Conservation (phyloP, 805 yeast species). For the Candida peoriensis region DNA sequence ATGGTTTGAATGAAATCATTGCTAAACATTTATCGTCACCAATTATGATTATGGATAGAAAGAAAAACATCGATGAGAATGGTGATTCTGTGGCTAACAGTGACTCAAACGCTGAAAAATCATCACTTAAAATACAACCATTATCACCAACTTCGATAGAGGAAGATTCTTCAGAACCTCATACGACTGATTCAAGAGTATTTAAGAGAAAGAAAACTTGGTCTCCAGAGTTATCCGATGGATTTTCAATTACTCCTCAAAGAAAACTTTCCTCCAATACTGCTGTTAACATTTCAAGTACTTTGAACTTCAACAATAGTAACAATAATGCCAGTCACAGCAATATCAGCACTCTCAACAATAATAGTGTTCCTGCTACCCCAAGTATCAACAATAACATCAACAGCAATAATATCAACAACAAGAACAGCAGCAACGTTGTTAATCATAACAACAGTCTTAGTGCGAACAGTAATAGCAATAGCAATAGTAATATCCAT, state of each 20-base stretch:
- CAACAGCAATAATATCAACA: slow-evolving; percentile 3
- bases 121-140: slow-evolving; percentile 24
- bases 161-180: slow-evolving; percentile 53
- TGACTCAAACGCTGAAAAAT: slow-evolving; percentile 16
- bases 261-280: slow-evolving; percentile 28
- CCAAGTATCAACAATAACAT: slow-evolving; percentile 2
- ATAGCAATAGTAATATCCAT: neutral
- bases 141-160: slow-evolving; percentile 62
- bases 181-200: slow-evolving; percentile 34
- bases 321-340: slow-evolving; percentile 7
- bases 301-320: neutral
- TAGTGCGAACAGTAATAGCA: neutral
- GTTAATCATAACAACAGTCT: neutral
- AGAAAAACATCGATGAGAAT: slow-evolving; percentile 35
- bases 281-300: neutral
- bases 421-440: slow-evolving; percentile 2
- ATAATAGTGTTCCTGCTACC: too few relatives aligned
- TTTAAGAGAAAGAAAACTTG: slow-evolving; percentile 43
- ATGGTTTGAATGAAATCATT: slow-evolving; percentile 54
- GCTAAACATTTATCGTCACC: slow-evolving; percentile 70
- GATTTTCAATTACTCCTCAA: slow-evolving; percentile 33
- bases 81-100: slow-evolving; percentile 11
- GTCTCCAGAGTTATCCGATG: slow-evolving; percentile 28
- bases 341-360: slow-evolving; percentile 8
- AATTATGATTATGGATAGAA: slow-evolving; percentile 92